A percentile compares a stretch with the other conserved stretches of the same genome.
Evolutionary conservation across 225 moss, liverwort and hornwort species (phyloP).

Genomic region (Thuidium tamariscinum): DNA sequence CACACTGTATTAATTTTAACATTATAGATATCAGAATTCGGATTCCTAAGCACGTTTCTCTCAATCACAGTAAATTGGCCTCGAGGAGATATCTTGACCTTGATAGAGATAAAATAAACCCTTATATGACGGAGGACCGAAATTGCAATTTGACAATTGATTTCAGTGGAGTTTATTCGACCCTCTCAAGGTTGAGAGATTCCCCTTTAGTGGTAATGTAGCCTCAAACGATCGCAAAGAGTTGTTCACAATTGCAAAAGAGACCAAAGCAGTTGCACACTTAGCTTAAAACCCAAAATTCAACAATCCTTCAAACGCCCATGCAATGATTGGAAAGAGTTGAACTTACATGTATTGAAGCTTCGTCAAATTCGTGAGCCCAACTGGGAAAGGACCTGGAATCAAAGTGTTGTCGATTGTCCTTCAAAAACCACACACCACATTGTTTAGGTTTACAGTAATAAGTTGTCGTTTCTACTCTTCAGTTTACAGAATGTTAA

Average conservation of each 20-base stretch:
- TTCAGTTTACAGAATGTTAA: background rate
- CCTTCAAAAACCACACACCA: background rate
- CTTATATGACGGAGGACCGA: background rate
- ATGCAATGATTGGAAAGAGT: background rate
- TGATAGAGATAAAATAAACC: background rate
- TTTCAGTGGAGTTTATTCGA: background rate
- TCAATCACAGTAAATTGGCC: background rate
- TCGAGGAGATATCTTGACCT: background rate
- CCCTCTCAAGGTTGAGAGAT: background rate
- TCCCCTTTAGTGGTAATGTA: background rate
- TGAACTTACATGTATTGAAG: constrained; percentile 15
- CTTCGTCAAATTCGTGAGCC: constrained; percentile 16
- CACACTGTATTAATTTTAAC: no score
- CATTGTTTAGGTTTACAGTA: background rate
- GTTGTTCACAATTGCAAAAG: background rate
- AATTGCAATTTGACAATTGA: background rate
- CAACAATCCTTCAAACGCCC: background rate
- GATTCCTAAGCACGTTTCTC: background rate
- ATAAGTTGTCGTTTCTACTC: background rate
- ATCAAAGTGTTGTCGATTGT: constrained; percentile 8
- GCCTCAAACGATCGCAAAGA: background rate
- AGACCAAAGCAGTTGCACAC: background rate
- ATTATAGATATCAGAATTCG: background rate
- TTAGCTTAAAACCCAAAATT: background rate
- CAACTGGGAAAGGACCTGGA: constrained; percentile 32